Evolutionary conservation across 2,329 filamentous ascomycete species (phyloP), one percentile per base, ranked within the genome.

Genomic region (Epichloe sylvatica): DNA sequence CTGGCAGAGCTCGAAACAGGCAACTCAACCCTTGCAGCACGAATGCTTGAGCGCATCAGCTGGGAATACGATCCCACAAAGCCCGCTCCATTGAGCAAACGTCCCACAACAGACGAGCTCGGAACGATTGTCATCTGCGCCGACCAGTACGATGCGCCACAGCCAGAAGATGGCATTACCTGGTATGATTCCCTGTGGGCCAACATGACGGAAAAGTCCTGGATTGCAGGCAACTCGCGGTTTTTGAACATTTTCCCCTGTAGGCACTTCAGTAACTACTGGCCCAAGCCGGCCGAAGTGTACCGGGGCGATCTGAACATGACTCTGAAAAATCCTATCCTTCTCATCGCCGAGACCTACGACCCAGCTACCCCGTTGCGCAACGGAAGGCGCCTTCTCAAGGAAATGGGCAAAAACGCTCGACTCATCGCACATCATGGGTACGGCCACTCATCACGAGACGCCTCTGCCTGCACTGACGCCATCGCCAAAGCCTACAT

Each of bases 341-440:
- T 75, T 38, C 61, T 76, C 38, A 68, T 75, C 38, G 70, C 72
- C 1, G 70, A 71, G 61, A 69, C 69, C 5, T 70, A 75, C 50
- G 73, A 75, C 50, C 72, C 72, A 0, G 72, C 72, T 2, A 75
- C 73, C 6, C 72, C 72, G 4, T 56, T 75, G 41, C 65, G 70
- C 5, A 74, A 75, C 49, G 72, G 71, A 1, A 60, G 70, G 12
- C 59, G 71, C 25, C 60, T 75, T 3, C 50, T 68, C 17, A 46
- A 54, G 0, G 71, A 72, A 49, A 73, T 75, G 71, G 72, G 71
- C 0, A 49, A 55, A 7, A 75, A 75, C 49, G 71, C 72, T n/a
- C 56, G 71, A 5, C 59, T 75, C 17, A 61, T 75, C 35, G 70
- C 60, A 5, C 73, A 75, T 49, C 72, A 75, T 49, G 72, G 72